Evolutionary conservation across 106 monocot species (phyloP), one percentile per base, ranked within the genome.

Genomic region (Dioscorea alata): DNA sequence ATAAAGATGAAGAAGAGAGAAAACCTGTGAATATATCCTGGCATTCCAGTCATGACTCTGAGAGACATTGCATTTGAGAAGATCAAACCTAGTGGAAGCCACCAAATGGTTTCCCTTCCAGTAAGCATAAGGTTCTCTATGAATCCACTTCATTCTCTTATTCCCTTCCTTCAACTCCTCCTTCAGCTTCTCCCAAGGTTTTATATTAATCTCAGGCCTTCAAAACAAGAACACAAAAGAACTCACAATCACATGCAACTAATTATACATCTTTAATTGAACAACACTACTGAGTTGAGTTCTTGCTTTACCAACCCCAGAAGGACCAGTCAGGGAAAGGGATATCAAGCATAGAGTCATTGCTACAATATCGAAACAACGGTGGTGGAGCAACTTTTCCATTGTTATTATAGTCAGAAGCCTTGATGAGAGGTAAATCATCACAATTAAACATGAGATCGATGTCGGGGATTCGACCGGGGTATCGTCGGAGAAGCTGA

Each of bases 291-390:
- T 66, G 4, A 28, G 19, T 50, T 67, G 12, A 5, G 34, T 14
- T n/a, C 17, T 1, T 12, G 49, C 19, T 75, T 75, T 93, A 89
- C 88, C 93, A 93, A 80, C 89, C 89, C 93, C 89, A 89, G 86
- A 84, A 93, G 67, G 89, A 86, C 86, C 89, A 86, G 62, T 89
- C 93, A n/a, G 89, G 89, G 77, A 93, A 93, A 25, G 86, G 83
- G 14, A 89, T 86, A 57, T 89, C 89, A 15, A 82, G 77, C 0
- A 79, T 76, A 21, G 79, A 65, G 0, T 93, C 86, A 65, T 79
- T 68, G 0, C 61, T 61, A 25, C 86, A 93, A 57, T 89, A 93
- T 4, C 82, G 68, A 25, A 92, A 88, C 57, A 84, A 42, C 2
- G 82, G 75, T 17, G 91, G 84, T 9, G 87, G 72, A 0, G 64